Base-by-base conservation (phyloP, 2,329 filamentous ascomycete species). In the Trichoderma breve region DNA sequence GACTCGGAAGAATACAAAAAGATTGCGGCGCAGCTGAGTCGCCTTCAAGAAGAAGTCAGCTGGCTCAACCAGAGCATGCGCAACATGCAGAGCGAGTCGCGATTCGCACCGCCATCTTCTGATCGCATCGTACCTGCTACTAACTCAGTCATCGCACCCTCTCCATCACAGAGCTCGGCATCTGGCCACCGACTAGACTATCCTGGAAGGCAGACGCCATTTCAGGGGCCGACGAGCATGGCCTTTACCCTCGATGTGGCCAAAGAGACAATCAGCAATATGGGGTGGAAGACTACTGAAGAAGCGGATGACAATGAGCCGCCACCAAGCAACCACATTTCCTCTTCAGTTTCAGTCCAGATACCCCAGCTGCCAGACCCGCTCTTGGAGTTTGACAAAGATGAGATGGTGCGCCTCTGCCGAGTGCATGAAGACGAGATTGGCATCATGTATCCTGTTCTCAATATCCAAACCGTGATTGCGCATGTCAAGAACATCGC, bases 1-100 rank as follows among this genome's bases (percentile, higher is more conserved):
- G 95, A 98, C 77, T 94, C 94, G 61, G 93, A 97, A 11, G 95
- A 98, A 80, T 98, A 94, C 85, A 93, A 90, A 78, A 88, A 90
- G 47, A 94, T 98, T 90, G 89, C 90, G 70, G 85, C 87, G 39
- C 92, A 96, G 75, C 89, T 98, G 72, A 84, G 85, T 12, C 87
- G 88, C 9, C 86, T 98, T 28, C 94, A 98, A 80, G 91, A 95
- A 70, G 94, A 97, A 82, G 92, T 98, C 77, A 91, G 93, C 73
- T 87, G 87, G 74, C 87, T 98, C 36, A 93, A 91, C 78, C 88
- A 89, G 72, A 92, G 88, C 76, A 84, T 98, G 78, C 92, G 87
- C 77, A 84, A 88, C 61, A 85, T 97, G 55, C 91, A 91, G 70
- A 83, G 84, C 67, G 87, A 88, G 60, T 75, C 83, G 51, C 86